A percentile compares a stretch with the other conserved stretches of the same genome.
Evolutionary conservation across 73 alveolate species (phyloP).

Genomic region (Diophrys sp.): DNA sequence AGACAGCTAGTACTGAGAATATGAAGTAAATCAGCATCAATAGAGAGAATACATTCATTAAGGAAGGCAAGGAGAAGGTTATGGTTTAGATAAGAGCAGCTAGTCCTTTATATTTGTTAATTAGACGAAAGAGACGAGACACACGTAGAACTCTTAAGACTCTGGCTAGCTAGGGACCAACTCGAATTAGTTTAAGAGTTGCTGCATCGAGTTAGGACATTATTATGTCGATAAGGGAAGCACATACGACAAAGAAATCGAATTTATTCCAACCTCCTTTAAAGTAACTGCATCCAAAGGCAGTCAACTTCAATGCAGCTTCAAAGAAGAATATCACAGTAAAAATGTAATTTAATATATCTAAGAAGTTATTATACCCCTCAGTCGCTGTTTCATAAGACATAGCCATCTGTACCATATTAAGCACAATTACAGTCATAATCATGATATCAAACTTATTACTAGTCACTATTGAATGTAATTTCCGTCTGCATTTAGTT

Average conservation of each 20-base stretch:
- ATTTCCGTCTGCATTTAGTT: constrained; percentile 15
- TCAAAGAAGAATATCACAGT: constrained; percentile 26
- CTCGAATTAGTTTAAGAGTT: constrained; percentile 46
- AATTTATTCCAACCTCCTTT: constrained; percentile 27
- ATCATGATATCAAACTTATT: constrained; percentile 62
- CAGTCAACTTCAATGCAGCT: constrained; percentile 23
- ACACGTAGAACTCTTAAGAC: neutral
- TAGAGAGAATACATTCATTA: constrained; percentile 82
- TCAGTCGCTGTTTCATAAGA: constrained; percentile 68
- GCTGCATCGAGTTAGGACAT: neutral
- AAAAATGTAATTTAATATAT: constrained; percentile 62
- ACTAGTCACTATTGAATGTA: constrained; percentile 46
- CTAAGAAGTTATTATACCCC: constrained; percentile 50
- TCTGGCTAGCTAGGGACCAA: constrained; percentile 17
- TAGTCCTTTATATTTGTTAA: constrained; percentile 82
- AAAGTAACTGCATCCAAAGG: constrained; percentile 20
- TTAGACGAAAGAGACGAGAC: constrained; percentile 75
- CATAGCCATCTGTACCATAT: constrained; percentile 80
- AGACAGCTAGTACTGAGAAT: constrained; percentile 87
- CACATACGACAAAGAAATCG: constrained; percentile 38
- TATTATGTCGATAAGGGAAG: constrained; percentile 5
- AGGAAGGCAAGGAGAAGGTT: constrained; percentile 86
- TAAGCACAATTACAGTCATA: constrained; percentile 70
- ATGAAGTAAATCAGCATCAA: constrained; percentile 86
- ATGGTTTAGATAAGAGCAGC: constrained; percentile 77